A percentile compares a stretch with the other conserved stretches of the same genome.
phyloP scores from a whole-genome alignment of 2,329 filamentous ascomycete genomes.

The Pseudogymnoascus sp. region DNA sequence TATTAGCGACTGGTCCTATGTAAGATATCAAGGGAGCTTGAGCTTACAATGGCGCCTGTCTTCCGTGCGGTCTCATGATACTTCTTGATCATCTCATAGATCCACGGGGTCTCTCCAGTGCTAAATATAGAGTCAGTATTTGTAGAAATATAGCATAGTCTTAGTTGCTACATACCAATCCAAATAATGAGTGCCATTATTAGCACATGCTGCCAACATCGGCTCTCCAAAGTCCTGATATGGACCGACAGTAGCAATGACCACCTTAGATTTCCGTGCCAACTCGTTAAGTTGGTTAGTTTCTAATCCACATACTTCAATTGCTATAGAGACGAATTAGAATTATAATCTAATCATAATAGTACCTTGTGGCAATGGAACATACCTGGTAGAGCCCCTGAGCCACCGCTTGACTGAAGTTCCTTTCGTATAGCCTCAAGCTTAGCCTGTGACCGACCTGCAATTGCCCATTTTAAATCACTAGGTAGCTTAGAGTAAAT shows the following conservation, averaged over 20 bases:
- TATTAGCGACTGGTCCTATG: conserved; percentile 43
- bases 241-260: conserved; percentile 54
- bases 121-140: conserved; percentile 18
- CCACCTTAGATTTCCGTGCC: conserved; percentile 47
- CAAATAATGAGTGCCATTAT: conserved; percentile 56
- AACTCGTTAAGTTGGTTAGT: conserved; percentile 41
- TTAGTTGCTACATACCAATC: conserved; percentile 31
- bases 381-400: neutral
- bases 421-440: conserved; percentile 50
- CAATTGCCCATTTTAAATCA: conserved; percentile 78
- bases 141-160: neutral
- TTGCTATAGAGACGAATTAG: conserved; percentile 30
- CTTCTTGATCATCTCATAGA: conserved; percentile 51
- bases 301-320: conserved; percentile 46
- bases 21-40: conserved; percentile 49
- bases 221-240: conserved; percentile 51
- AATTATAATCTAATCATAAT: neutral
- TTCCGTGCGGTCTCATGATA: conserved; percentile 47
- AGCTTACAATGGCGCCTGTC: conserved; percentile 52
- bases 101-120: conserved; percentile 54
- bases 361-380: neutral
- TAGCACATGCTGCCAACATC: conserved; percentile 54
- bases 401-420: neutral
- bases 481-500: conserved; percentile 64
- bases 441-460: conserved; percentile 73